A percentile compares a stretch with the other conserved stretches of the same genome.
Conservation (phyloP, 164 flowering plant genomes). For the Magnolia officinalis region DNA sequence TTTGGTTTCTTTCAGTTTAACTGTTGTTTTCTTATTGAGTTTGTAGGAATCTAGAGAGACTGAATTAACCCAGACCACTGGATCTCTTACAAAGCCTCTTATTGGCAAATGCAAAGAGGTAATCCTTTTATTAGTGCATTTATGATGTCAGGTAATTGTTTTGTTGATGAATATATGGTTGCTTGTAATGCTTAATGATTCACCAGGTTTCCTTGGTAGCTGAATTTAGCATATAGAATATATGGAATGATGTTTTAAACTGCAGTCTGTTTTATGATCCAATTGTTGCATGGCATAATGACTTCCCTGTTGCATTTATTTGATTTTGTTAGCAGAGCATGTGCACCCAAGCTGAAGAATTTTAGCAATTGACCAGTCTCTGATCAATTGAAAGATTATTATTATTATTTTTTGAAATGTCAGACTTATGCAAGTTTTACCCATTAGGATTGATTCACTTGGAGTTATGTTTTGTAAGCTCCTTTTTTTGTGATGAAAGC, state of each 20-base stretch:
- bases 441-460: no score
- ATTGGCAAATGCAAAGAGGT: constrained; percentile 89
- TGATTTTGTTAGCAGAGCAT: neutral
- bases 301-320: neutral
- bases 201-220: neutral
- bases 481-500: no score
- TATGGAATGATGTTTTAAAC: neutral
- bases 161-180: neutral
- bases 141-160: neutral
- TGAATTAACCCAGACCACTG: constrained; percentile 46
- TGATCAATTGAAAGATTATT: no score
- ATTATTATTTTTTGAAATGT: no score
- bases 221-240: no score
- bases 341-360: no score
- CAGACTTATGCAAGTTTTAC: no score
- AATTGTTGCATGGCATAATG: neutral
- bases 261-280: neutral
- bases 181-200: neutral
- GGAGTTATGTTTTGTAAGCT: no score
- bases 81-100: constrained; percentile 50
- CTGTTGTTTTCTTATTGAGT: constrained; percentile 11
- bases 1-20: constrained; percentile 1
- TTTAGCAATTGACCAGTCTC: no score
- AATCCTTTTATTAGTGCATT: constrained; percentile 11
- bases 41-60: constrained; percentile 85